Percentiles rank a stretch among this genome's conserved stretches.
Conservation (phyloP, 1,139 yeast species). For the Candida glucosophila region DNA sequence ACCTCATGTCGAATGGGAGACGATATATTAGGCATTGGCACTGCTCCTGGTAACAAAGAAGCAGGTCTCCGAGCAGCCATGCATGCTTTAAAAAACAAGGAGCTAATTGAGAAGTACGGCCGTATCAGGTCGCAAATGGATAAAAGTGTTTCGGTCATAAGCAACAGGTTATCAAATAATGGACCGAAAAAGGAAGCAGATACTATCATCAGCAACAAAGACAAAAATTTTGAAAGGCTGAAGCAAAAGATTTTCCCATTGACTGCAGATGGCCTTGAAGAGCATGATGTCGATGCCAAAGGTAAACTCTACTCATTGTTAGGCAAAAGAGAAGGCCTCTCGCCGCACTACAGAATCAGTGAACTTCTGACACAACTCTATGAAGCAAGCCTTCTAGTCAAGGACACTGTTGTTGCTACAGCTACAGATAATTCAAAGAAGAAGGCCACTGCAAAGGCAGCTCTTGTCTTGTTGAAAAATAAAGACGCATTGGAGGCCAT, state of each 20-base stretch:
- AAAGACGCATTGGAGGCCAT: slow-evolving; percentile 19
- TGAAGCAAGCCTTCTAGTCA: slow-evolving; percentile 29
- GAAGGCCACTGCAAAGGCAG: slow-evolving; percentile 39
- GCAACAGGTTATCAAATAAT: slow-evolving; percentile 5
- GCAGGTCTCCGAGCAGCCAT: slow-evolving; percentile 71
- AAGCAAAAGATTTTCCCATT: slow-evolving; percentile 17
- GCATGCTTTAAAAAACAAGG: slow-evolving; percentile 53
- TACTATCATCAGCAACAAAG: slow-evolving; percentile 1
- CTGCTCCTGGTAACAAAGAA: slow-evolving; percentile 51
- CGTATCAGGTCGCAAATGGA: slow-evolving; percentile 55
- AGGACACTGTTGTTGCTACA: slow-evolving; percentile 26
- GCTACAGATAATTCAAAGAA: slow-evolving; percentile 35
- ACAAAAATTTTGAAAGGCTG: slow-evolving; percentile 1
- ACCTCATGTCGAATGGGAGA: slow-evolving; percentile 63
- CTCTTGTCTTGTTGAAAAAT: slow-evolving; percentile 34
- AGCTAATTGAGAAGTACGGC: slow-evolving; percentile 56
- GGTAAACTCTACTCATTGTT: slow-evolving; percentile 36
- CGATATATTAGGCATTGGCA: slow-evolving; percentile 50
- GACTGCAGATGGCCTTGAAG: slow-evolving; percentile 15
- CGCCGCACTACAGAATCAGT: slow-evolving; percentile 33
- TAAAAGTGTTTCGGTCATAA: slow-evolving; percentile 31
- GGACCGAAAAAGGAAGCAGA: slow-evolving; percentile 1
- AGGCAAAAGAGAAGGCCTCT: slow-evolving; percentile 27
- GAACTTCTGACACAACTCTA: slow-evolving; percentile 20
- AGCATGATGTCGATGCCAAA: slow-evolving; percentile 27